Conservation (phyloP, 2,329 filamentous ascomycete species). For the Colletotrichum incanum region DNA sequence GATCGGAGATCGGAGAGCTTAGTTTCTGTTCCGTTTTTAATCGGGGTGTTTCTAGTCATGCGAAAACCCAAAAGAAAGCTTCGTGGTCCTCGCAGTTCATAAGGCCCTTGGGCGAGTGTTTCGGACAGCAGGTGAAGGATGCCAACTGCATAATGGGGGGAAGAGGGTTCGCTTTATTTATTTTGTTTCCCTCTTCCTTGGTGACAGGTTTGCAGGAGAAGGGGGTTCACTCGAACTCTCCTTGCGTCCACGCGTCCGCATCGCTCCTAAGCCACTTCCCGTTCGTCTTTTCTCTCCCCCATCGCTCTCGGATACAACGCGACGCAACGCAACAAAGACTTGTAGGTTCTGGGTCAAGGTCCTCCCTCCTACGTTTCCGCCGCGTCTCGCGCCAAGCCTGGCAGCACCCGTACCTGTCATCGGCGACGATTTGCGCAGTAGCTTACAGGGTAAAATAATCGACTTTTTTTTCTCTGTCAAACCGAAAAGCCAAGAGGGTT, state of each 20-base stretch:
- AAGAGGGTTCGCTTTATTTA: too few relatives aligned
- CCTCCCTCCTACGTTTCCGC: neutral
- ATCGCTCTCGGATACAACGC: neutral
- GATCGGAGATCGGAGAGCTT: neutral
- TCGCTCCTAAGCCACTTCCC: too few relatives aligned
- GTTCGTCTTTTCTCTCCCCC: too few relatives aligned
- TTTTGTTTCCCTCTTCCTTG: neutral
- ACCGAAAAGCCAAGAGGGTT: neutral
- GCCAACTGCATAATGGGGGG: too few relatives aligned
- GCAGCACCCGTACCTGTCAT: neutral
- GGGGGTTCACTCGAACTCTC: too few relatives aligned
- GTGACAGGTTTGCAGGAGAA: neutral
- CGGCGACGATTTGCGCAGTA: neutral
- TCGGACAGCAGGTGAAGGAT: neutral
- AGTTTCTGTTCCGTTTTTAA: neutral
- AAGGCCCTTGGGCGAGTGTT: neutral
- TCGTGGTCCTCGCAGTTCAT: neutral
- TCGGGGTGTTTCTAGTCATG: neutral
- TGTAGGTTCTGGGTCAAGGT: neutral
- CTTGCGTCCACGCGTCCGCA: too few relatives aligned
- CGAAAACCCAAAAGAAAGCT: neutral
- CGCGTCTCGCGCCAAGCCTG: neutral
- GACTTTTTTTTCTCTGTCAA: neutral
- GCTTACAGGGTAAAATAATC: neutral
- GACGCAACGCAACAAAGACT: neutral